These are phyloP conservation scores for Bimuria novae-zelandiae DNA, from an alignment of 2,329 filamentous ascomycete species.

Conservation along the genomic window DNA sequence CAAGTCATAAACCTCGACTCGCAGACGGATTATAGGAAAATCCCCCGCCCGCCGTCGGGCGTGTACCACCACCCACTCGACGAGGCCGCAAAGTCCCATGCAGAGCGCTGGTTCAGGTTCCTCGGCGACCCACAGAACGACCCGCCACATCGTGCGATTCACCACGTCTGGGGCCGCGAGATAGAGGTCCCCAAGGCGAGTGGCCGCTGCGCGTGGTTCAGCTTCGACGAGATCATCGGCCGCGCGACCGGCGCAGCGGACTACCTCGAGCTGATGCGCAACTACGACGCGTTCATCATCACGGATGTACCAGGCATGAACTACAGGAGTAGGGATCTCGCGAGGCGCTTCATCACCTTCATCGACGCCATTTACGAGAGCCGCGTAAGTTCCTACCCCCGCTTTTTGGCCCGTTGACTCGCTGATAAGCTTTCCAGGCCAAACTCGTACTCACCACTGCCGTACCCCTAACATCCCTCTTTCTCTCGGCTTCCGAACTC, in stretches of 20 bases:
- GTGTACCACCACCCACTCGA: conserved; percentile 93
- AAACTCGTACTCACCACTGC: conserved; percentile 93
- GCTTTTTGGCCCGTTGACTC: no score
- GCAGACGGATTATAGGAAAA: conserved; percentile 95
- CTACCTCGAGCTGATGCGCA: conserved; percentile 87
- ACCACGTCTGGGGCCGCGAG: conserved; percentile 90
- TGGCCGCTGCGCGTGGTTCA: conserved; percentile 87
- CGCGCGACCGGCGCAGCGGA: conserved; percentile 89
- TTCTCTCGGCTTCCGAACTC: conserved; percentile 67
- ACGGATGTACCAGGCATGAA: conserved; percentile 94
- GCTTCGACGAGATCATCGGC: conserved; percentile 89
- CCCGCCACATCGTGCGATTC: conserved; percentile 76
- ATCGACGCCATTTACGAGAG: conserved; percentile 94
- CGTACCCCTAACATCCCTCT: conserved; percentile 82
- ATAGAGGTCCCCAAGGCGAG: conserved; percentile 87
- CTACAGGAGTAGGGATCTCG: conserved; percentile 80
- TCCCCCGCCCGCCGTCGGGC: conserved; percentile 86
- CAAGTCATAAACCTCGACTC: conserved; percentile 94
- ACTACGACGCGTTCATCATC: conserved; percentile 90
- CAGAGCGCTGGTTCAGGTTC: conserved; percentile 94
- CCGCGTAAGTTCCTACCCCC: conserved; percentile 58
- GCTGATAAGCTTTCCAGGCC: conserved; percentile 51
- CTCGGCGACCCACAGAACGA: conserved; percentile 80
- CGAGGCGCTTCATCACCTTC: conserved; percentile 93
- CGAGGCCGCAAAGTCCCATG: conserved; percentile 74